Percentiles rank a stretch among this genome's conserved stretches.
These are phyloP conservation scores for Fusarium falciforme DNA, from an alignment of 2,329 filamentous ascomycete species.

Conservation along the genomic window DNA sequence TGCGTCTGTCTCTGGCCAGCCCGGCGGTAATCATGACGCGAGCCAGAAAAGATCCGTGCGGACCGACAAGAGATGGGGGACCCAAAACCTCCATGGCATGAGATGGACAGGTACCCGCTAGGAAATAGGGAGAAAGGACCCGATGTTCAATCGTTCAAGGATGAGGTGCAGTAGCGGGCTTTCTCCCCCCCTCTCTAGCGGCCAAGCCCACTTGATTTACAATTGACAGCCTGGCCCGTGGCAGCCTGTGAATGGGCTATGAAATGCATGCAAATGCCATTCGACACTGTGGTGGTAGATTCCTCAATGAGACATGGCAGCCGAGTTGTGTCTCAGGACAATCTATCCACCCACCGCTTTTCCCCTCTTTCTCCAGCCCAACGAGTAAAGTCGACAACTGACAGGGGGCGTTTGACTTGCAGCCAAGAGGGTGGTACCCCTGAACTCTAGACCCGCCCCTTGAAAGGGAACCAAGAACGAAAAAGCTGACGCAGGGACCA, in stretches of 20 bases:
- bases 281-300: neutral
- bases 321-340: neutral
- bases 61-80: neutral
- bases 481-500: conserved; percentile 34
- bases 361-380: neutral
- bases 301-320: conserved; percentile 4
- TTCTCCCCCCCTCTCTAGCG: neutral
- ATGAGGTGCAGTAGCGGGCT: conserved; percentile 37
- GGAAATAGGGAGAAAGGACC: neutral
- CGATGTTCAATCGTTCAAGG: conserved; percentile 15
- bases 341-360: neutral
- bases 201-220: conserved; percentile 4
- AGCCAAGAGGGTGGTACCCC: conserved; percentile 19
- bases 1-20: neutral
- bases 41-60: neutral
- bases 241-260: neutral
- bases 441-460: conserved; percentile 20
- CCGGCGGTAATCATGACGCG: conserved; percentile 10
- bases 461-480: neutral
- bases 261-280: conserved; percentile 18
- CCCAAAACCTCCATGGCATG: neutral
- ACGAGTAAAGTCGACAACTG: neutral
- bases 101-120: conserved; percentile 7
- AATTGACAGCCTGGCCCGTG: neutral
- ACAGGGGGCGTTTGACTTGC: conserved; percentile 40